Evolutionary conservation across 805 yeast genomes (phyloP).

Genomic region (Yarrowia keelungensis): DNA sequence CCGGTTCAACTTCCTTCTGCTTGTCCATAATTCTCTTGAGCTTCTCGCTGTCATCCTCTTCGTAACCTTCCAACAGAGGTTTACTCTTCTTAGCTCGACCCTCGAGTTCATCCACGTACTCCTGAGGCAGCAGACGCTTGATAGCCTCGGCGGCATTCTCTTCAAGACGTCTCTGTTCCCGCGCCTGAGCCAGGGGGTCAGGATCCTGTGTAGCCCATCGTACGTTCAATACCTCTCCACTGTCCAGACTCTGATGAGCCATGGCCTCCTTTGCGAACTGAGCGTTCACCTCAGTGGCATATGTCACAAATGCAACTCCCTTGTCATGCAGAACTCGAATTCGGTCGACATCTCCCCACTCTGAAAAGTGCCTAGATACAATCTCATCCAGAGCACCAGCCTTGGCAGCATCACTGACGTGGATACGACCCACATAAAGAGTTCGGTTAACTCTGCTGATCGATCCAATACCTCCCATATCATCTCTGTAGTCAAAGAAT

Average conservation of each 20-base stretch:
- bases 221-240: constrained; percentile 69
- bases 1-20: not conserved
- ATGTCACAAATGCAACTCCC: constrained; percentile 82
- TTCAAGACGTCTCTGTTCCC: constrained; percentile 59
- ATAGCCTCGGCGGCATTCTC: constrained; percentile 58
- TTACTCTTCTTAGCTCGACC: constrained; percentile 42
- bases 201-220: constrained; percentile 94
- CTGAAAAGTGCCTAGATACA: constrained; percentile 62
- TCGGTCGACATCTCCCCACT: constrained; percentile 78
- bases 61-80: constrained; percentile 46
- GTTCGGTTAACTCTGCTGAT: constrained; percentile 74
- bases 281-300: constrained; percentile 70
- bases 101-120: constrained; percentile 52
- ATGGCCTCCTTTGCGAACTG: constrained; percentile 97
- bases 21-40: constrained; percentile 16
- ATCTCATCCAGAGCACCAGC: constrained; percentile 51
- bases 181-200: constrained; percentile 65
- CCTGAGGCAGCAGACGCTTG: constrained; percentile 55
- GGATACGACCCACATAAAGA: constrained; percentile 71
- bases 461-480: constrained; percentile 93
- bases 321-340: constrained; percentile 66
- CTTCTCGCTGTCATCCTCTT: constrained; percentile 45
- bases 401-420: constrained; percentile 49
- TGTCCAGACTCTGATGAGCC: constrained; percentile 78
- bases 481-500: constrained; percentile 81